Evolutionary conservation across 176 grass and related monocot genomes (phyloP).

Genomic region (Urochloa ruziziensis): DNA sequence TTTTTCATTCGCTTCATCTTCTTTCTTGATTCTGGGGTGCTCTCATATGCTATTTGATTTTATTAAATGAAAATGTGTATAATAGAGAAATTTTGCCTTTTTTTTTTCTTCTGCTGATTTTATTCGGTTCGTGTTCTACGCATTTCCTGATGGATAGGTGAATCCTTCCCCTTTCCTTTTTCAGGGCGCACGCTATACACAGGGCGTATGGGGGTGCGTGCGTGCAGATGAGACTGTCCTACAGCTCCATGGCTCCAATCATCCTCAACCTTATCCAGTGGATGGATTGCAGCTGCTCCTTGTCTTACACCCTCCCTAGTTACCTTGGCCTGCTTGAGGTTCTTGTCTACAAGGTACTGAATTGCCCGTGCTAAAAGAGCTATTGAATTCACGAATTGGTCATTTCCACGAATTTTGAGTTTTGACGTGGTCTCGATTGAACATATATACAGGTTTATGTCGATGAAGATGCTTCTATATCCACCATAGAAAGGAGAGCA

Average conservation of each 20-base stretch:
- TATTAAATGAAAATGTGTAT: neutral
- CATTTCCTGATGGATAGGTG: constrained; percentile 21
- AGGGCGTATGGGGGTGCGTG: constrained; percentile 91
- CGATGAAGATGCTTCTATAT: constrained; percentile 75
- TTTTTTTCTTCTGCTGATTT: neutral
- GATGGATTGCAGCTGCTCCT: constrained; percentile 93
- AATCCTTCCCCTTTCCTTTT: neutral
- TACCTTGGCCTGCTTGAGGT: constrained; percentile 97
- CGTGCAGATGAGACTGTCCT: constrained; percentile 96
- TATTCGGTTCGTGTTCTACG: constrained; percentile 5
- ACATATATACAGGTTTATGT: constrained; percentile 74
- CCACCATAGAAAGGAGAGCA: constrained; percentile 83
- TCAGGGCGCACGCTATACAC: constrained; percentile 89
- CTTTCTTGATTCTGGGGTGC: constrained; percentile 18
- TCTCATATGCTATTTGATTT: constrained; percentile 34
- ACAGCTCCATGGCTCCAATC: constrained; percentile 93
- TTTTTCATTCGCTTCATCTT: neutral
- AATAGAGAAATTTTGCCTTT: constrained; percentile 19
- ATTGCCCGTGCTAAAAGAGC: neutral
- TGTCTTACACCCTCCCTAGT: constrained; percentile 71
- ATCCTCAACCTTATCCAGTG: constrained; percentile 96
- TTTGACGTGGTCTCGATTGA: neutral
- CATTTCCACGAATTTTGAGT: neutral
- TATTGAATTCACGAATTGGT: neutral
- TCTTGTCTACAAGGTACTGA: constrained; percentile 81